Base-by-base conservation (phyloP, 2,329 filamentous ascomycete genomes). In the Phyllosticta citrichinensis region DNA sequence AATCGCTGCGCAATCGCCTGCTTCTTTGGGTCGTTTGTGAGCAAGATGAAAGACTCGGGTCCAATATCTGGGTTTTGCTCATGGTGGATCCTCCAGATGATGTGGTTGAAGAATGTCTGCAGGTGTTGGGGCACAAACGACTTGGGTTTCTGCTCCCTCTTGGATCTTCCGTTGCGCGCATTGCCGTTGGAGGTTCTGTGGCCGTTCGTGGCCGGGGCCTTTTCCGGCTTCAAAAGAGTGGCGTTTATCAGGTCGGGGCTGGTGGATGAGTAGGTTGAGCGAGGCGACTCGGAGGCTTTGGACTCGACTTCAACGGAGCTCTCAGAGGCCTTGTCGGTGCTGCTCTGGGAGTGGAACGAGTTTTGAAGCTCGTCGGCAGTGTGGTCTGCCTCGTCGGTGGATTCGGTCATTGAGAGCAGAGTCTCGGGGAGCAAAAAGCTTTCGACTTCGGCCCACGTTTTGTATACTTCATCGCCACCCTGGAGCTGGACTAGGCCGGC, bases 1-100 rank as follows among this genome's bases (percentile, higher is more conserved):
- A 81, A 81, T 24, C 78, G 76, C 59, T 76, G 75, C 17, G 78
- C 78, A 61, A 77, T 75, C 12, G 69, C 67, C 56, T 77, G 74
- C 66, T 80, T 80, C 25, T 66, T 65, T 1, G 74, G 68, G 63
- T 81, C 78, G 63, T 81, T 80, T 58, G 77, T 80, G 52, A 81
- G 71, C 63, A 81, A 77, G 63, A 81, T 80, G 69, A 78, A 81
- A 8, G 76, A 76, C 63, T 78, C 78, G 5, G 80, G 71, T 9
- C 77, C 76, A 47, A 76, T 74, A 35, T 76, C 72, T 1, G 76
- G 76, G 62, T 80, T 77, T 10, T 70, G 68, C 62, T 80, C 78
- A 60, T 79, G 77, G 66, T 80, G 74, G 61, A 80, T 77, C 65
- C 76, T 74, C 79, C 79, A 81, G 8, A 81, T 67, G 25, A 80